These are phyloP conservation scores for Sporisorium iseilematis-ciliati DNA, from an alignment of 1,284 basidiomycete species.

Conservation along the genomic window DNA sequence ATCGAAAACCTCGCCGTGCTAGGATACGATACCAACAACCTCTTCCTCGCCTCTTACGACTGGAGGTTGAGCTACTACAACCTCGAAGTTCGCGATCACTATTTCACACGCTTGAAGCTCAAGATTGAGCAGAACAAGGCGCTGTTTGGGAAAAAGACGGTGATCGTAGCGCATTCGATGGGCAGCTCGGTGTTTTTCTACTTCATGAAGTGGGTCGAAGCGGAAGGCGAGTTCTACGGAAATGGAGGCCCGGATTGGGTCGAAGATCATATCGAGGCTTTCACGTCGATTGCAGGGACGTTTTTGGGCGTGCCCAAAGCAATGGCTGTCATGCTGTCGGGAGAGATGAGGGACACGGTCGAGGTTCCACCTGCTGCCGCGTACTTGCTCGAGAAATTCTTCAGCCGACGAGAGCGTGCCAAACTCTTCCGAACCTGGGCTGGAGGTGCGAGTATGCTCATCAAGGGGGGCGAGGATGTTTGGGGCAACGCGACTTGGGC, in stretches of 20 bases:
- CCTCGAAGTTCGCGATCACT: slow-evolving; percentile 86
- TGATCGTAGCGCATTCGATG: slow-evolving; percentile 82
- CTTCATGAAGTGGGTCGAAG: slow-evolving; percentile 90
- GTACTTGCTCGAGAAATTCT: slow-evolving; percentile 77
- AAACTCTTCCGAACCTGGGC: slow-evolving; percentile 95
- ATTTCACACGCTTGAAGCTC: slow-evolving; percentile 87
- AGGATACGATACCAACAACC: slow-evolving; percentile 66
- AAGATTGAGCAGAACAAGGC: slow-evolving; percentile 85
- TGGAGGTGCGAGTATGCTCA: slow-evolving; percentile 79
- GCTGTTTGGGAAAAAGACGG: slow-evolving; percentile 83
- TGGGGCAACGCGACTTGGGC: slow-evolving; percentile 80
- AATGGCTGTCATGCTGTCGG: slow-evolving; percentile 93
- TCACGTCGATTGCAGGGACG: slow-evolving; percentile 82
- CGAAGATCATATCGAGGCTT: slow-evolving; percentile 75
- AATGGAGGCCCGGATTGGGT: slow-evolving; percentile 91
- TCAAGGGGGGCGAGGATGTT: slow-evolving; percentile 85
- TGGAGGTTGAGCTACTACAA: slow-evolving; percentile 88
- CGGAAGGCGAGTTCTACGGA: slow-evolving; percentile 78
- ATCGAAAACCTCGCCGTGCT: slow-evolving; percentile 85
- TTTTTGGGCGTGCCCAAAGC: slow-evolving; percentile 85
- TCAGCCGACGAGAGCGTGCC: slow-evolving; percentile 88
- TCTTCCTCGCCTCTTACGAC: slow-evolving; percentile 67
- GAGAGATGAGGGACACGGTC: slow-evolving; percentile 90
- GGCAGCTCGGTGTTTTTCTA: slow-evolving; percentile 67
- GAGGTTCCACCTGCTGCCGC: slow-evolving; percentile 87